A percentile compares a stretch with the other conserved stretches of the same genome.
Evolutionary conservation across 257 asterid genomes (phyloP).

Genomic region (Nicotiana knightiana): DNA sequence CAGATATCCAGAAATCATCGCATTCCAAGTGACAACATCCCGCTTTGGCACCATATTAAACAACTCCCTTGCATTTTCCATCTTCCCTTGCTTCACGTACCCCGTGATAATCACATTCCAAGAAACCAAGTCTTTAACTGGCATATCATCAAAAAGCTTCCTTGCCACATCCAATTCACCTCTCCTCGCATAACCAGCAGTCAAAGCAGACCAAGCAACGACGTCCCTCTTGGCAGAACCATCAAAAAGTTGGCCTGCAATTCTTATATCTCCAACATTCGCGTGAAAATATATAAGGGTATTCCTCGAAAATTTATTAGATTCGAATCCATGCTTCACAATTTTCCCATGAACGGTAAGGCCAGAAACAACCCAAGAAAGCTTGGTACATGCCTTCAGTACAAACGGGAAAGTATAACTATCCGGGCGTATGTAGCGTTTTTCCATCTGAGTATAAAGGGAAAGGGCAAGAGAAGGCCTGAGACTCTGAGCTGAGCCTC

Average conservation of each 20-base stretch:
- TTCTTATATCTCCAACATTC: conserved; percentile 47
- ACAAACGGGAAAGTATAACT: conserved; percentile 55
- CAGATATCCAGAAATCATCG: conserved; percentile 64
- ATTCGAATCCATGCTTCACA: conserved; percentile 56
- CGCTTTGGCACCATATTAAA: conserved; percentile 41
- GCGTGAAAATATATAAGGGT: conserved; percentile 65
- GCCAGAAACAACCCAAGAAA: conserved; percentile 49
- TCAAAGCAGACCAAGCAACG: conserved; percentile 80
- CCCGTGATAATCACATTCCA: conserved; percentile 82
- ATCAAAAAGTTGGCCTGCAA: conserved; percentile 47
- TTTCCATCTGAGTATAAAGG: conserved; percentile 39
- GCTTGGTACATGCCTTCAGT: conserved; percentile 61
- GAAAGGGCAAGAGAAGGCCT: conserved; percentile 47
- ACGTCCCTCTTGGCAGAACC: conserved; percentile 41
- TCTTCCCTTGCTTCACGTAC: conserved; percentile 56
- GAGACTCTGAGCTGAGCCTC: conserved; percentile 76
- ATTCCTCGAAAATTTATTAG: conserved; percentile 53
- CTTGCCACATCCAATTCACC: conserved; percentile 49
- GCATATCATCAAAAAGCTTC: conserved; percentile 52
- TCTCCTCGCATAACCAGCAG: conserved; percentile 63
- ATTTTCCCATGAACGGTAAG: conserved; percentile 52
- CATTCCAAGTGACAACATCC: conserved; percentile 73
- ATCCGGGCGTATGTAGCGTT: conserved; percentile 31
- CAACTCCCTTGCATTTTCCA: conserved; percentile 55
- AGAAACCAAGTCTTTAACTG: conserved; percentile 62